Percentiles rank a stretch among this genome's conserved stretches.
Evolutionary conservation across 1,139 yeast species (phyloP).

Genomic region (Zhuliangozyma parablackwelliae): DNA sequence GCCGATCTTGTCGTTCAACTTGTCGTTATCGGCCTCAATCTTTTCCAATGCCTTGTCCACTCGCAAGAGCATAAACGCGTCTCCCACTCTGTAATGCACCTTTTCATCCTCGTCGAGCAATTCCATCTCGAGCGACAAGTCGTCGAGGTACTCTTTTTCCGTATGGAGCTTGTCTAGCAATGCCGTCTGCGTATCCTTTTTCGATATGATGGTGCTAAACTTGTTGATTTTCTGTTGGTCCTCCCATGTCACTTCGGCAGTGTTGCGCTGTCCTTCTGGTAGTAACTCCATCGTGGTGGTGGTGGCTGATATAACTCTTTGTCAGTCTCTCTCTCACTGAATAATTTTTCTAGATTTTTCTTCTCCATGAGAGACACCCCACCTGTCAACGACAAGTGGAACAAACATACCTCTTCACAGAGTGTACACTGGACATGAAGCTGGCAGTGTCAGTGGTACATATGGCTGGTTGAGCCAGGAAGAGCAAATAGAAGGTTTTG

Average conservation of each 20-base stretch:
- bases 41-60: constrained; percentile 62
- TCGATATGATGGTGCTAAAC: constrained; percentile 75
- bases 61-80: constrained; percentile 63
- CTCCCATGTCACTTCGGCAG: constrained; percentile 75
- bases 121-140: constrained; percentile 79
- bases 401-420: too few relatives aligned
- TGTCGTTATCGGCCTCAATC: constrained; percentile 57
- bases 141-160: constrained; percentile 88
- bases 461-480: too few relatives aligned
- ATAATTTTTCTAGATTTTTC: too few relatives aligned
- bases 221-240: constrained; percentile 88
- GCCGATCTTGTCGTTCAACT: constrained; percentile 47
- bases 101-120: constrained; percentile 75
- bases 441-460: too few relatives aligned
- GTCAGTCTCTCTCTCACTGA: too few relatives aligned
- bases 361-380: too few relatives aligned
- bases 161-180: constrained; percentile 48
- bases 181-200: constrained; percentile 56
- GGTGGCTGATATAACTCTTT: too few relatives aligned
- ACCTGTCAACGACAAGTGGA: too few relatives aligned
- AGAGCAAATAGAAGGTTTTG: too few relatives aligned
- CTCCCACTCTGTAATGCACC: constrained; percentile 70
- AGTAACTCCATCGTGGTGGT: constrained; percentile 43
- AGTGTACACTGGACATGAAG: too few relatives aligned
- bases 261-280: constrained; percentile 65